Conservation (phyloP, 1,284 basidiomycete genomes). For the Melampsora americana region DNA sequence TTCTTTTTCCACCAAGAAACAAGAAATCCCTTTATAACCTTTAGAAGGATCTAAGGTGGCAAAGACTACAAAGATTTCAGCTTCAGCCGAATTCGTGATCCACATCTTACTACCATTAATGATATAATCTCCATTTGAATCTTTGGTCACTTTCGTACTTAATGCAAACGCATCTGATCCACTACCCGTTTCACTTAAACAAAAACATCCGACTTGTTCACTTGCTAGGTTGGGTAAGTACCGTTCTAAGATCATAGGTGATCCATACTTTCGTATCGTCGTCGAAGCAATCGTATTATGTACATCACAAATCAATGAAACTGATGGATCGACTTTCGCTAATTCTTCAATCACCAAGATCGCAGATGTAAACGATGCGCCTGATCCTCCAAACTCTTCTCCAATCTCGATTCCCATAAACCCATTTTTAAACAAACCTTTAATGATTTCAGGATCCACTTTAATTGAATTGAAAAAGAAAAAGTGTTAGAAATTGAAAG, state of each 20-base stretch:
- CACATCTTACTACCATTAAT: slow-evolving; percentile 98
- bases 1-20: slow-evolving; percentile 91
- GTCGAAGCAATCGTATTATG: slow-evolving; percentile 89
- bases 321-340: slow-evolving; percentile 91
- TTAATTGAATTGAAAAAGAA: too few relatives aligned
- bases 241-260: slow-evolving; percentile 76
- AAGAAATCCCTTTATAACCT: slow-evolving; percentile 98
- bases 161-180: slow-evolving; percentile 97
- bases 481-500: too few relatives aligned
- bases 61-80: slow-evolving; percentile 82
- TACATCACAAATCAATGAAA: slow-evolving; percentile 94
- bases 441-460: slow-evolving; percentile 81
- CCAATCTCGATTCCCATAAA: slow-evolving; percentile 96
- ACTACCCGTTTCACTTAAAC: slow-evolving; percentile 84
- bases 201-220: slow-evolving; percentile 91
- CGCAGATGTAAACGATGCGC: slow-evolving; percentile 86
- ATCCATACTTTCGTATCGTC: slow-evolving; percentile 81
- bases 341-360: slow-evolving; percentile 97
- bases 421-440: slow-evolving; percentile 93
- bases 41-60: slow-evolving; percentile 91
- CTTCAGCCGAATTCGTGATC: slow-evolving; percentile 98
- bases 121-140: slow-evolving; percentile 72
- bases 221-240: slow-evolving; percentile 82
- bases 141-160: slow-evolving; percentile 84
- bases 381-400: slow-evolving; percentile 78